Conservation (phyloP, 2,329 filamentous ascomycete genomes). For the Paecilomyces dactylethromorphus region DNA sequence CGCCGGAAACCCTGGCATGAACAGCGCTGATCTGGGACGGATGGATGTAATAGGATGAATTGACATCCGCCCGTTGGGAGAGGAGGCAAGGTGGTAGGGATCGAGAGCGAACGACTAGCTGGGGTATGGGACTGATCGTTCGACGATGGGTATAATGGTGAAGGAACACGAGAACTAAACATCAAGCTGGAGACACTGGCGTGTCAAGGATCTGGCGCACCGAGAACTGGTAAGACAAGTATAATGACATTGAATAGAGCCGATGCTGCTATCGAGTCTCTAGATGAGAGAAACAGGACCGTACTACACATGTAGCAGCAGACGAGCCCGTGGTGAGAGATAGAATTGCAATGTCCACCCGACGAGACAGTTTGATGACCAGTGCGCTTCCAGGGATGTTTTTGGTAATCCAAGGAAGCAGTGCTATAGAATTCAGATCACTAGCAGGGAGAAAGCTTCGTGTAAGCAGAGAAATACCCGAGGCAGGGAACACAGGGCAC, state of each 20-base stretch:
- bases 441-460: neutral
- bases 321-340: neutral
- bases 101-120: conserved; percentile 8
- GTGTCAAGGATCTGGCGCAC: conserved; percentile 4
- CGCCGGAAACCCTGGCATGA: conserved; percentile 37
- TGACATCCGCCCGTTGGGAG: conserved; percentile 24
- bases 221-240: neutral
- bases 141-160: conserved; percentile 11
- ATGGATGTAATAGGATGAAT: conserved; percentile 19
- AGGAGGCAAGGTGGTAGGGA: conserved; percentile 11
- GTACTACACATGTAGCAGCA: neutral
- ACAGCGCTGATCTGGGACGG: conserved; percentile 29
- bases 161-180: conserved; percentile 15
- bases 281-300: neutral
- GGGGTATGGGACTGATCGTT: conserved; percentile 9
- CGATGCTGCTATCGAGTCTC: neutral
- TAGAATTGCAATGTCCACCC: neutral
- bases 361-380: neutral
- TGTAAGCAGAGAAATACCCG: neutral
- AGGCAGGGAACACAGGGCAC: neutral
- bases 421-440: neutral
- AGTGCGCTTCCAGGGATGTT: neutral
- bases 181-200: conserved; percentile 8
- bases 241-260: conserved; percentile 1
- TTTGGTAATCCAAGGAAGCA: too few species aligned